Conservation (phyloP, 768 basidiomycete species). For the Mycena sanguinolenta region DNA sequence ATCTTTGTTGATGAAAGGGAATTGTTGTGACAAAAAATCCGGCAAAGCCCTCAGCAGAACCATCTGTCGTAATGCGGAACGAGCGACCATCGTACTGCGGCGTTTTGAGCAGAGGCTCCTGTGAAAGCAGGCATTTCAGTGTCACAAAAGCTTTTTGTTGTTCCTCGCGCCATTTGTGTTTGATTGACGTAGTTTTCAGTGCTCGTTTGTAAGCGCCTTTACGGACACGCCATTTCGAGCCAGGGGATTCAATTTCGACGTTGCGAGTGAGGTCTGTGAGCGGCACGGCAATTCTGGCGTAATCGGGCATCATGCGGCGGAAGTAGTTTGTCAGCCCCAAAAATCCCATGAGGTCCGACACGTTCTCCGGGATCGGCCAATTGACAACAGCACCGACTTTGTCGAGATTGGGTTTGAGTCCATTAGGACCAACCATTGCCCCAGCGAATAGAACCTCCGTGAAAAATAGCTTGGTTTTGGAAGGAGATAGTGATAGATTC, state of each 20-base stretch:
- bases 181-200: slow-evolving; percentile 40
- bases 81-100: slow-evolving; percentile 44
- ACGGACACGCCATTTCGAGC: slow-evolving; percentile 36
- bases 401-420: slow-evolving; percentile 50
- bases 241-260: slow-evolving; percentile 39
- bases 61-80: slow-evolving; percentile 48
- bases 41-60: slow-evolving; percentile 45
- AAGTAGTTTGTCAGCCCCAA: slow-evolving; percentile 52
- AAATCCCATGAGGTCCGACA: slow-evolving; percentile 48
- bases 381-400: slow-evolving; percentile 54
- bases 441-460: slow-evolving; percentile 53
- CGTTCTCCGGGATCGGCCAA: slow-evolving; percentile 47
- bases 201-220: slow-evolving; percentile 44
- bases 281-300: slow-evolving; percentile 48
- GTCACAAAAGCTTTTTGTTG: slow-evolving; percentile 43
- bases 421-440: slow-evolving; percentile 45
- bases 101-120: slow-evolving; percentile 38
- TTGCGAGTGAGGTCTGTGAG: slow-evolving; percentile 46
- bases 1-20: slow-evolving; percentile 28
- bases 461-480: slow-evolving; percentile 53
- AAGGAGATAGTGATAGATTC: slow-evolving; percentile 51
- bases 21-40: slow-evolving; percentile 43
- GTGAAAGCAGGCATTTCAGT: slow-evolving; percentile 42
- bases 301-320: slow-evolving; percentile 49
- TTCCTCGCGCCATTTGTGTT: slow-evolving; percentile 34